Evolutionary conservation across 2,329 filamentous ascomycete species (phyloP), one percentile per base, ranked within the genome.

Genomic region (Myotisia sp.): DNA sequence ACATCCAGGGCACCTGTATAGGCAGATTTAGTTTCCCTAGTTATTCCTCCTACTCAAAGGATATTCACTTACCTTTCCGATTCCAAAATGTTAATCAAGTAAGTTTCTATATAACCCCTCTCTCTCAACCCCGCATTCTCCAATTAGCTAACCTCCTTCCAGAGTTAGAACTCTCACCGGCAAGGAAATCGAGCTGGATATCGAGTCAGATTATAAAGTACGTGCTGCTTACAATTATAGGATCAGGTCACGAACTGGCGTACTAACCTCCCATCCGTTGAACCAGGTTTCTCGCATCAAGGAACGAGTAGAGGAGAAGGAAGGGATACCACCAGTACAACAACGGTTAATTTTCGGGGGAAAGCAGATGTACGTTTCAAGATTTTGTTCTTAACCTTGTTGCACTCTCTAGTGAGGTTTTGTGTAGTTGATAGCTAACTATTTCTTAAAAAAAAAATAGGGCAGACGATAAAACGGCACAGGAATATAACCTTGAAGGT

Each of bases 301-400:
- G 70, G 90, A 95, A 64, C 86, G 87, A 52, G 90, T 98, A 37
- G 90, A 98, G 62, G 90, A 98, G 67, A 95, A 95, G 64, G 90
- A 95, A 57, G 90, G 90, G 37, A 98, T 98, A 50, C 87, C 90
- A 27, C 90, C 90, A 1, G 85, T 90, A 12, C 90, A 98, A 63
- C 90, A 98, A 63, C 78, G 90, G 39, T 67, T 98, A 45, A 98
- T 98, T 52, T 94, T 79, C 55, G 85, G 87, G 35, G 90, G 90
- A 52, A 98, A 98, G 68, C 90, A 98, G 59, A 94, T 98, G 90
- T 94, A 64, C 42, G 67, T 16, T 23, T 6, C 32, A 18, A 3
- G 9, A 10, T 20, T 21, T 17, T 26, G 8, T 20, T 22, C 7
- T 3, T 10, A 6, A 7, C 17, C 16, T 9, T 17, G 8, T 19